Evolutionary conservation across 352 stramenopile species (phyloP).

Genomic region (Pythium volutum): DNA sequence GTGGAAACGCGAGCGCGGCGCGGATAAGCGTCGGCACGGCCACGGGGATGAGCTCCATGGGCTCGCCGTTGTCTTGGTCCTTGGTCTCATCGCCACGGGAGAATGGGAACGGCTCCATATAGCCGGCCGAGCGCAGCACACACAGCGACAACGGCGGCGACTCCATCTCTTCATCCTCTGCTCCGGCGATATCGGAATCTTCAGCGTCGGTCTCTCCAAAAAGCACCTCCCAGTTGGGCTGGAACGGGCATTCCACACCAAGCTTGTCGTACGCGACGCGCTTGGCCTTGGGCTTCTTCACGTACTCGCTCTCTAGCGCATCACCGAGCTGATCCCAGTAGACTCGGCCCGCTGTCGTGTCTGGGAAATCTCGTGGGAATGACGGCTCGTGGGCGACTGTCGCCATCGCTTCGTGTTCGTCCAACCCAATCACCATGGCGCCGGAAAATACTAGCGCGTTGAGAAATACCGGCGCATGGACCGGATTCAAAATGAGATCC

Average conservation of each 20-base stretch:
- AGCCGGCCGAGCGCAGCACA: slow-evolving; percentile 55
- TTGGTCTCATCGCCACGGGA: slow-evolving; percentile 12
- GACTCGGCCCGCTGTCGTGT: slow-evolving; percentile 47
- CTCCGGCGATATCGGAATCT: background rate
- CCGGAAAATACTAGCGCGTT: slow-evolving; percentile 65
- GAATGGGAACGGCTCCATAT: slow-evolving; percentile 77
- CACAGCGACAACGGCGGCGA: slow-evolving; percentile 27
- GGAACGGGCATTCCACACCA: slow-evolving; percentile 51
- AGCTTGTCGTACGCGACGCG: slow-evolving; percentile 63
- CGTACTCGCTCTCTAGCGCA: slow-evolving; percentile 24
- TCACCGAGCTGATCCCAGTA: slow-evolving; percentile 48
- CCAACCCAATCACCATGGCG: slow-evolving; percentile 64
- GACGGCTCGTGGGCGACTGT: slow-evolving; percentile 53
- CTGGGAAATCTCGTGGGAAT: slow-evolving; percentile 78
- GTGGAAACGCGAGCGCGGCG: slow-evolving; percentile 47
- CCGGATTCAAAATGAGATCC: slow-evolving; percentile 56
- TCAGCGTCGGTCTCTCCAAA: slow-evolving; percentile 21
- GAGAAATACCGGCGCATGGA: slow-evolving; percentile 43
- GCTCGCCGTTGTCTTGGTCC: background rate
- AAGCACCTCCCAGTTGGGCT: slow-evolving; percentile 53
- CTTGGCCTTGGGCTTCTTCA: slow-evolving; percentile 68
- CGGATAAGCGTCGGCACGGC: slow-evolving; percentile 70
- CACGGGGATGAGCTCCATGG: slow-evolving; percentile 35
- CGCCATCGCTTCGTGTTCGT: slow-evolving; percentile 59
- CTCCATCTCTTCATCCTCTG: slow-evolving; percentile 15